Evolutionary conservation across 805 yeast genomes (phyloP), one percentile per base, ranked within the genome.

Genomic region (Candida dajiaensis): DNA sequence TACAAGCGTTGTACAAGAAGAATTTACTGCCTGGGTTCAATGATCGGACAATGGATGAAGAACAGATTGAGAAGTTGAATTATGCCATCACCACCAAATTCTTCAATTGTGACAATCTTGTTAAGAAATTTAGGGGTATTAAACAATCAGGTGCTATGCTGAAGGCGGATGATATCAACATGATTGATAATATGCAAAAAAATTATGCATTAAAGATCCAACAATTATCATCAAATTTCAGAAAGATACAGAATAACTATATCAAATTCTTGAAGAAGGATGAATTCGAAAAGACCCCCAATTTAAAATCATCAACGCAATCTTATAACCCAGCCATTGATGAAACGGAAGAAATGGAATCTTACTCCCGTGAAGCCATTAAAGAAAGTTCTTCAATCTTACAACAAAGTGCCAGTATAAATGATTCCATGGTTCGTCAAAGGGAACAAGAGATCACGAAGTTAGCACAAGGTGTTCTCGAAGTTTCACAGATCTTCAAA

Each of bases 391-490:
- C 66, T 57, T 43, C 71, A 61, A 45, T 63, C 45, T 45, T 58
- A 47, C 60, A 66, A 38, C 67, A 64, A 35, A 64, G 62, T 38
- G 53, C 57, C 21, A 61, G 64, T 15, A 56, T 72, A 6, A 65
- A 70, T 35, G 75, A 71, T 48, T 65, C 66, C 22, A 65, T 67
- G 45, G 64, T 86, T 33, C 76, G 79, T 46, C 88, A 85, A 55
- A 73, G 99, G 45, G 99, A 94, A 59, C 78, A 81, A 44, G 99
- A 92, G 59, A 94, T 94, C 44, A 85, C 85, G 28, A 85, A 85
- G 54, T 75, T 94, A 45, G 98, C 99, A 4, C 88, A 87, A 71
- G 96, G 97, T 43, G 95, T 94, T 40, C 70, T 92, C 37, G 99
- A 94, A 62, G 87, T 94, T 1, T 85, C 95, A 26, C 88, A 92